Base-by-base conservation (phyloP, 352 stramenopile genomes). In the Blastocystis hominis region DNA sequence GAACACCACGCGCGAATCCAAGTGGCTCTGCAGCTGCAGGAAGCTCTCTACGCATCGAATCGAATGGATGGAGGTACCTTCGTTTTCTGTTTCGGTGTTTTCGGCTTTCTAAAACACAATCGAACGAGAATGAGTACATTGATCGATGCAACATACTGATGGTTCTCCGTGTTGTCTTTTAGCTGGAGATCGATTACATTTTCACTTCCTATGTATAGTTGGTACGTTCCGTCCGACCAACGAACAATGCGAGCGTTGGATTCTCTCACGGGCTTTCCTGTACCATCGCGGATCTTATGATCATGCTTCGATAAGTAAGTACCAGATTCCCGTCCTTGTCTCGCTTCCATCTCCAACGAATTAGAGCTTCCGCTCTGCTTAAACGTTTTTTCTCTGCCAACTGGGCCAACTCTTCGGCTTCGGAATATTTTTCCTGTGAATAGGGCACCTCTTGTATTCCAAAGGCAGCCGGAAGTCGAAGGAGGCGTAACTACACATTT, bases 281-380 rank as follows among this genome's bases (percentile, higher is more conserved):
- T 24, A n/a, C 47, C 72, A 68, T 84, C 72, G 10, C 30, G 72
- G 10, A 84, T 50, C 72, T 84, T 68, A n/a, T 69, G 36, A 20
- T 4, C 7, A 69, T 4, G 24, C 20, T 34, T 30, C 3, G 5
- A 24, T 53, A 3, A 66, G 5, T 13, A 10, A 30, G 15, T 66
- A 84, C 72, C 34, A 84, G 30, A 17, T 38, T 66, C n/a, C 72
- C 72, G 36, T 84, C 55, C 3, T 46, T 24, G 47, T 84, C 54
- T 68, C 56, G 53, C 36, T 84, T 84, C 72, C 72, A 84, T 64
- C 72, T 66, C 72, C 72, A 84, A 44, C 72, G 72, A 64, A 84
- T 84, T 1, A 84, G 50, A 6, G 72, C 72, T 66, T 84, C 72
- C 4, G 72, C 47, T 15, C 72, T 46, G 47, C 47, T 68, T 20